Percentiles rank a stretch among this genome's conserved stretches.
These are phyloP conservation scores for Arxiozyma telluris DNA, from an alignment of 1,139 yeast genomes.

Conservation along the genomic window DNA sequence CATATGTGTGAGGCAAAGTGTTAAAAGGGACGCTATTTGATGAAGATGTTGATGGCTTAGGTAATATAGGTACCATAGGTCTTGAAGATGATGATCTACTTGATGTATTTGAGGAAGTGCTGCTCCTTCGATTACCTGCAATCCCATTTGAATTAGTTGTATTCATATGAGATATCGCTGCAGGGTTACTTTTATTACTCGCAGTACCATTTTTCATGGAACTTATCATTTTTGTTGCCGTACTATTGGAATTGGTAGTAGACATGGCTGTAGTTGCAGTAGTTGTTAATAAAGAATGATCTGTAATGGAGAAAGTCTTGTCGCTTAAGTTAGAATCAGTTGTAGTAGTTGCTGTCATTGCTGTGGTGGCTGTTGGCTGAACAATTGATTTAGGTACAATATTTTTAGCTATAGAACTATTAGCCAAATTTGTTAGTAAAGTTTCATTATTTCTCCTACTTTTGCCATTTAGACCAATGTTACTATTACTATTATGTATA, in stretches of 20 bases:
- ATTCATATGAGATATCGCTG: slow-evolving; percentile 4
- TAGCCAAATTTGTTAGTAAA: background rate
- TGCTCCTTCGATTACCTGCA: slow-evolving; percentile 19
- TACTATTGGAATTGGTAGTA: slow-evolving; percentile 1
- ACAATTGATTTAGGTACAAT: slow-evolving; percentile 9
- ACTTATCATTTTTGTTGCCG: slow-evolving; percentile 2
- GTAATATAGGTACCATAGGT: slow-evolving; percentile 29
- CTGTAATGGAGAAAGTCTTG: background rate
- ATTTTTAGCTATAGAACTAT: slow-evolving; percentile 6
- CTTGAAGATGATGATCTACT: slow-evolving; percentile 27
- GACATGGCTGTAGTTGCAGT: slow-evolving; percentile 4
- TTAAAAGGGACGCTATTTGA: slow-evolving; percentile 1
- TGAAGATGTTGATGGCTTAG: slow-evolving; percentile 23
- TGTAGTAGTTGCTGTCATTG: slow-evolving; percentile 11
- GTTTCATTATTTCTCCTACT: background rate
- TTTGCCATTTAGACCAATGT: background rate
- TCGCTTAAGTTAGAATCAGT: slow-evolving; percentile 7
- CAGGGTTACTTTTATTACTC: background rate
- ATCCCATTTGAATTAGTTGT: slow-evolving; percentile 9
- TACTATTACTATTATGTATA: background rate
- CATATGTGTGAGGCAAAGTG: background rate
- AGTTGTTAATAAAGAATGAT: slow-evolving; percentile 1
- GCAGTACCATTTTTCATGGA: background rate
- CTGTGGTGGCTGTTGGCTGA: slow-evolving; percentile 9
- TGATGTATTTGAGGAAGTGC: slow-evolving; percentile 27